These are phyloP conservation scores for Phytophthora ohioensis DNA, from an alignment of 352 stramenopile species.

Conservation along the genomic window DNA sequence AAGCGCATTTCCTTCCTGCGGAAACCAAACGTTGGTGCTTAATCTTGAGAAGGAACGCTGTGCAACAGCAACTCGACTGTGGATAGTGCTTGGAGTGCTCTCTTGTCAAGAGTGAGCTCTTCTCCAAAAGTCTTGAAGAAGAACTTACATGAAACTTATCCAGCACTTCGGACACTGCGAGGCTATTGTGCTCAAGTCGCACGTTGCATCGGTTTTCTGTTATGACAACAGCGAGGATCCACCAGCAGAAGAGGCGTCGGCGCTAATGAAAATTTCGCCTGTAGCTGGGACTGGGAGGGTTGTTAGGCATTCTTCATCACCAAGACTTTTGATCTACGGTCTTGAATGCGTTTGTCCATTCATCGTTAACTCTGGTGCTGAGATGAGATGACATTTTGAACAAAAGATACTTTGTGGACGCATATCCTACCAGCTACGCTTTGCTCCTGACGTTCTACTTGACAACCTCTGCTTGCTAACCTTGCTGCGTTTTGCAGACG, in stretches of 20 bases:
- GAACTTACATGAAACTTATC: not conserved
- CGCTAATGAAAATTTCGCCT: constrained; percentile 15
- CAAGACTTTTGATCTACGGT: not conserved
- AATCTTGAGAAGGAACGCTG: not conserved
- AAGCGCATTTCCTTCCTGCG: not conserved
- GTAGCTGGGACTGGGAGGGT: too few relatives aligned
- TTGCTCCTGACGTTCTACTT: constrained; percentile 30
- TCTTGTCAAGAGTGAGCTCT: not conserved
- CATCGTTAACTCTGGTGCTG: not conserved
- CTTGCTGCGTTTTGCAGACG: constrained; percentile 18
- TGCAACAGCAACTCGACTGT: not conserved
- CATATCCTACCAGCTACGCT: constrained; percentile 4
- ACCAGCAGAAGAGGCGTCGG: constrained; percentile 15
- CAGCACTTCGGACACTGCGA: too few relatives aligned
- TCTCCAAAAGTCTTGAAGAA: not conserved
- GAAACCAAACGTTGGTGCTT: not conserved
- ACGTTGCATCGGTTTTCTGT: too few relatives aligned
- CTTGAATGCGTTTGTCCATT: not conserved
- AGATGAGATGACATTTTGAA: not conserved
- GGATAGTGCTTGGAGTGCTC: constrained; percentile 3
- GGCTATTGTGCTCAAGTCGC: too few relatives aligned
- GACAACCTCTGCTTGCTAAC: constrained; percentile 18
- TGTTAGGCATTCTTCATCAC: not conserved
- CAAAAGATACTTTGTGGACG: not conserved
- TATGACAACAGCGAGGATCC: too few relatives aligned